phyloP scores from a whole-genome alignment of 257 asterid genomes.

The Fraxinus anomala region DNA sequence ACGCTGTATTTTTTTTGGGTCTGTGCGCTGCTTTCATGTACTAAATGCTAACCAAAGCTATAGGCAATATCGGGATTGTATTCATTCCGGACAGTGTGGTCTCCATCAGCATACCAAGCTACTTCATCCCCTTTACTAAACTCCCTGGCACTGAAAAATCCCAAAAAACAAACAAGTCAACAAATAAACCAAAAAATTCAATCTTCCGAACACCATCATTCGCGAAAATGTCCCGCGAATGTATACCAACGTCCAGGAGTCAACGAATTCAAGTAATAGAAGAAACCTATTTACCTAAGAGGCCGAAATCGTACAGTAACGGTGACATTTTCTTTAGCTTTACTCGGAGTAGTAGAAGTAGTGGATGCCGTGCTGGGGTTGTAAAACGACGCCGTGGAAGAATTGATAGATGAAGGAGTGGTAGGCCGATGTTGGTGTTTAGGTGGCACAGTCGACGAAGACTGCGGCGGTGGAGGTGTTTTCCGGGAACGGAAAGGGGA shows the following conservation, averaged over 20 bases:
- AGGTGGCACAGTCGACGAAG: not conserved
- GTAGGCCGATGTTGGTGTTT: constrained; percentile 26
- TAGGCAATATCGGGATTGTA: constrained; percentile 57
- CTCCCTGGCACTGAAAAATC: constrained; percentile 63
- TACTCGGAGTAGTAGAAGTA: constrained; percentile 31
- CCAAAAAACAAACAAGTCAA: not conserved
- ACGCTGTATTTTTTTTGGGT: not conserved
- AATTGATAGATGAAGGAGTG: constrained; percentile 28
- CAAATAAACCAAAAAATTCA: not conserved
- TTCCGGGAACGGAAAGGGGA: constrained; percentile 60
- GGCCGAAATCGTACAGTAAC: constrained; percentile 93
- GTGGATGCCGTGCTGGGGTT: constrained; percentile 30
- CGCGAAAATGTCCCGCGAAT: not conserved
- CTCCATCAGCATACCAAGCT: constrained; percentile 96
- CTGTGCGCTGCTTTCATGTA: constrained; percentile 1
- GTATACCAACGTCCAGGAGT: not conserved
- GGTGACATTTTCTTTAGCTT: constrained; percentile 68
- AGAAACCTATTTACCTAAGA: constrained; percentile 53
- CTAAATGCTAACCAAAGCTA: constrained; percentile 56
- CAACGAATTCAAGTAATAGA: not conserved
- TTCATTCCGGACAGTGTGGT: constrained; percentile 70
- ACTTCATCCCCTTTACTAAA: constrained; percentile 76
- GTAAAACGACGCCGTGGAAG: constrained; percentile 30
- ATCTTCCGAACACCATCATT: constrained; percentile 19
- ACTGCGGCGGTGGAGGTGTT: constrained; percentile 32